phyloP scores from a whole-genome alignment of 306 rosid genomes.

The Cicer chorassanicum region DNA sequence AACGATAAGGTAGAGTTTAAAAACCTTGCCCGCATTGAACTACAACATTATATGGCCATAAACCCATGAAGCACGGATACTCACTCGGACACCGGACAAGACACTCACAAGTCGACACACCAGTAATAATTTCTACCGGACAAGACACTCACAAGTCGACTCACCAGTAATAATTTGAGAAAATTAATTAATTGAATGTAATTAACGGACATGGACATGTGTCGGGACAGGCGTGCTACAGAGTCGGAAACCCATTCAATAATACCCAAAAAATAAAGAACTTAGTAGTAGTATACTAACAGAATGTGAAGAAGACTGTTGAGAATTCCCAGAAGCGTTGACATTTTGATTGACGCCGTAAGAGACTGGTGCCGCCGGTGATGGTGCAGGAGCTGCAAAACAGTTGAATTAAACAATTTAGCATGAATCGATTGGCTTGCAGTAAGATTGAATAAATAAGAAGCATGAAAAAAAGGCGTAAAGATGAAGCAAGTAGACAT shows the following conservation, averaged over 20 bases:
- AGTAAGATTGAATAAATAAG: not conserved
- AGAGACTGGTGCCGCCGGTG: slow-evolving; percentile 38
- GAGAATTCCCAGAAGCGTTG: slow-evolving; percentile 48
- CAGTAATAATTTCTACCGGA: too few relatives aligned
- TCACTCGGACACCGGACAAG: too few relatives aligned
- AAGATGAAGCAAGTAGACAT: not conserved
- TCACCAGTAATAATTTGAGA: too few relatives aligned
- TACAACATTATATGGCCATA: slow-evolving; percentile 11
- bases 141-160: too few relatives aligned
- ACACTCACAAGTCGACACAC: too few relatives aligned
- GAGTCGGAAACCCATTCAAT: slow-evolving; percentile 3
- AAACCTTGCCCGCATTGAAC: not conserved
- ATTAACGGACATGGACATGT: too few relatives aligned
- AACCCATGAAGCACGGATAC: not conserved
- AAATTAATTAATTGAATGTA: too few relatives aligned
- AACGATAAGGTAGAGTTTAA: not conserved
- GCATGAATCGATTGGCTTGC: slow-evolving; percentile 5
- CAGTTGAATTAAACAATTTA: slow-evolving; percentile 32
- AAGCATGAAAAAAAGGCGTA: not conserved
- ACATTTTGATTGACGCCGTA: slow-evolving; percentile 39
- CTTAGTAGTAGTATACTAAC: slow-evolving; percentile 48
- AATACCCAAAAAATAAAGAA: slow-evolving; percentile 12
- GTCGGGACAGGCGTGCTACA: too few relatives aligned
- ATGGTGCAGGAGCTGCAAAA: slow-evolving; percentile 39
- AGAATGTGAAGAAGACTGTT: slow-evolving; percentile 46